These are phyloP conservation scores for Pichia sp. DNA, from an alignment of 1,139 yeast species.

Conservation along the genomic window DNA sequence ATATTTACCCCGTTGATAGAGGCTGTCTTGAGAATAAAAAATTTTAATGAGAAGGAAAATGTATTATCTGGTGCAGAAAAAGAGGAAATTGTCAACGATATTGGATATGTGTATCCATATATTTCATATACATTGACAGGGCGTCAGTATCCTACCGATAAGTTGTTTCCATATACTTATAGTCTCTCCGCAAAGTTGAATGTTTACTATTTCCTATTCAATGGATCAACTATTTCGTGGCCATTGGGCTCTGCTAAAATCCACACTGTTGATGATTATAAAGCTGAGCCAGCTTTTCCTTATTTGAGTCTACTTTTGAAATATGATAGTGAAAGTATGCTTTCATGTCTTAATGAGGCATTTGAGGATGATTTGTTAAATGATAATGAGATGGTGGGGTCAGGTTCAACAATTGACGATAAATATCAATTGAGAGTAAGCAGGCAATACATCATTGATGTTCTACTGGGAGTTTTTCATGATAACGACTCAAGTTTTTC, in stretches of 20 bases:
- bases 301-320: constrained; percentile 48
- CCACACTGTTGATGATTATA: constrained; percentile 28
- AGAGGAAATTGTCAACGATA: constrained; percentile 20
- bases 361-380: constrained; percentile 71
- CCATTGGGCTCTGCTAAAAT: constrained; percentile 36
- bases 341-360: constrained; percentile 67
- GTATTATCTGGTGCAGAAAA: constrained; percentile 8
- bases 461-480: constrained; percentile 51
- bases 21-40: constrained; percentile 41
- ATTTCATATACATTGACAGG: constrained; percentile 70
- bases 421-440: constrained; percentile 36
- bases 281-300: constrained; percentile 51
- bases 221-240: constrained; percentile 46
- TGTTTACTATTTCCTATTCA: constrained; percentile 54
- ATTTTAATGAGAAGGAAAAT: constrained; percentile 13
- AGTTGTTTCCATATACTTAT: constrained; percentile 35
- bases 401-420: constrained; percentile 21
- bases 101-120: constrained; percentile 50
- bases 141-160: constrained; percentile 70
- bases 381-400: constrained; percentile 37
- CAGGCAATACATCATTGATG: constrained; percentile 65
- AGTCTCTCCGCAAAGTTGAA: constrained; percentile 40
- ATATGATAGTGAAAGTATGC: constrained; percentile 51
- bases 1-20: constrained; percentile 64
- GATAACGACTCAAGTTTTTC: constrained; percentile 34